Base-by-base conservation (phyloP, 345 rosid species). In the Citrus australasica region DNA sequence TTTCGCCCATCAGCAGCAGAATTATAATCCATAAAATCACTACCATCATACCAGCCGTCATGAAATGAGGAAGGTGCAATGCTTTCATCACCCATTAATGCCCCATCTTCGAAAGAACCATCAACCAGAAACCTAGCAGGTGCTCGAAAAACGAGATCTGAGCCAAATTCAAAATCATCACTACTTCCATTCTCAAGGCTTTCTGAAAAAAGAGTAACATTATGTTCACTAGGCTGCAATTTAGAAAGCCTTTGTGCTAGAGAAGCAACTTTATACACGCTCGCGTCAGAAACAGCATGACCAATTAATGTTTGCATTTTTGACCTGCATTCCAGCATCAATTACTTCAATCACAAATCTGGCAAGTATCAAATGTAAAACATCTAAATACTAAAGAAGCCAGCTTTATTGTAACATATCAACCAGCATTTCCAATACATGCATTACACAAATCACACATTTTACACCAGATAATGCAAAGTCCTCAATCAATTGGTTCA, bases 81-180 rank as follows among this genome's bases (percentile, higher is more conserved):
- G 67, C 79, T 82, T 82, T 87, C 94, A 70, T 78, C 85, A 37
- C 82, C 85, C 38, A 84, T 37, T 58, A 91, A 74, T 35, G 88
- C 92, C 9, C 53, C 85, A 74, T 87, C 90, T 60, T 84, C 94
- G 80, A 90, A 75, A 68, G 86, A 85, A 74, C 79, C 76, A 80
- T 95, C 96, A 55, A 91, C 89, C 82, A 95, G 61, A 85, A 95
- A 95, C 67, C 99, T 88, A 69, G 91, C 80, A 32, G 98, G 98
- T 58, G 92, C 84, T 80, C 74, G 89, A 77, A 95, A 95, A 69
- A 71, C 85, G 80, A 95, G 90, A 83, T 95, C 90, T 6, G 92
- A 86, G 75, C 98, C 99, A 83, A 92, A 95, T 77, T 95, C 98
- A 21, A 85, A 75, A 61, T 82, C 86, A 79, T 71, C 84, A 58